Base-by-base conservation (phyloP, 768 basidiomycete species). In the Boletus coccyginus region DNA sequence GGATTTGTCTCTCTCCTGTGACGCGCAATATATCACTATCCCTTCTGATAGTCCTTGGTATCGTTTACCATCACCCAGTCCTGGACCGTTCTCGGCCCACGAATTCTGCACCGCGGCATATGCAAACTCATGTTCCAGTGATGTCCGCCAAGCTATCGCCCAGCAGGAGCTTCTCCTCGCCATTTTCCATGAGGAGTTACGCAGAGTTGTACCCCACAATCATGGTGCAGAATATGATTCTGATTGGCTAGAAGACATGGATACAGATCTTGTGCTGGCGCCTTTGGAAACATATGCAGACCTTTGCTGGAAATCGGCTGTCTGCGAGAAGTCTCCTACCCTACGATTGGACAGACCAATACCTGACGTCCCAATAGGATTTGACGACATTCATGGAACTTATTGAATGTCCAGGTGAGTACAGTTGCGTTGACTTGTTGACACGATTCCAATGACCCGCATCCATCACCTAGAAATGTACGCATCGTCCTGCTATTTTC, bases 1-100 rank as follows among this genome's bases (percentile, higher is more conserved):
- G 8, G 62, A 52, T 5, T 65, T 62, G 10, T 56, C 60, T 19
- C 38, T 51, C 16, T 63, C 70, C 38, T 64, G 64, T 27, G 68
- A 70, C 44, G 71, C 67, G 4, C 78, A 80, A 59, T 74, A 75
- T 44, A 64, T 79, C 47, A 69, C 65, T 49, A 77, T 80, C 46
- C 69, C 73, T 12, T 65, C 60, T 35, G 72, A 72, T 49, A 78
- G 72, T 41, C 73, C 73, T 5, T 79, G 77, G 69, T 75, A 74
- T 57, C 68, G 62, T 24, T 62, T 55, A 33, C 69, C 72, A 33
- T 64, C 71, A 29, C 60, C 66, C 21, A 68, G 65, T 51, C 66
- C 70, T 7, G 59, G 56, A 43, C 68, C 64, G 3, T n/a, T 58
- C n/a, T 49, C 68, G 1, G 64, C 61, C 32, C 50, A 60, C 27